A percentile compares a stretch with the other conserved stretches of the same genome.
phyloP scores from a whole-genome alignment of 2,329 filamentous ascomycete genomes.

The Alternaria longipes region DNA sequence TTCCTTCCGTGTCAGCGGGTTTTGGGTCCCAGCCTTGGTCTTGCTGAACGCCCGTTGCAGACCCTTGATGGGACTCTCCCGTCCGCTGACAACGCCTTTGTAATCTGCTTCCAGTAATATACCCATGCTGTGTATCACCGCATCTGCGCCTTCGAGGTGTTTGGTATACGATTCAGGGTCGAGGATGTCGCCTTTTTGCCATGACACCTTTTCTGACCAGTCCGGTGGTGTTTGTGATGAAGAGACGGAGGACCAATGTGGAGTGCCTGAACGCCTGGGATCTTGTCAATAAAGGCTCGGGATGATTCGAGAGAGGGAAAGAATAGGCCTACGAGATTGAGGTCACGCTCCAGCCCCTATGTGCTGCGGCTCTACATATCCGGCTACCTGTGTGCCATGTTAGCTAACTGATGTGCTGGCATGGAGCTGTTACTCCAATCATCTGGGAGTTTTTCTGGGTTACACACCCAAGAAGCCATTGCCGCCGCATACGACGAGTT shows the following conservation, averaged over 20 bases:
- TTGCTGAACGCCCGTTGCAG: conserved; percentile 80
- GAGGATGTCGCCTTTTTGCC: conserved; percentile 89
- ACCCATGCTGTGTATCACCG: conserved; percentile 93
- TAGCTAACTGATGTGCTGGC: conserved; percentile 1
- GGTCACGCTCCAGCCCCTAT: conserved; percentile 88
- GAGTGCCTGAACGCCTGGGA: conserved; percentile 84
- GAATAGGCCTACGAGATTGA: conserved; percentile 77
- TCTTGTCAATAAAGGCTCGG: neutral
- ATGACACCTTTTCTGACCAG: conserved; percentile 85
- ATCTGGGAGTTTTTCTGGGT: neutral
- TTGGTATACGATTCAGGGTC: conserved; percentile 80
- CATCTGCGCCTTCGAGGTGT: conserved; percentile 79
- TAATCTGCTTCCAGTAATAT: conserved; percentile 98
- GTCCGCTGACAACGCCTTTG: conserved; percentile 87
- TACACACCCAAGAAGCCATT: conserved; percentile 84
- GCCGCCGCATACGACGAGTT: conserved; percentile 89
- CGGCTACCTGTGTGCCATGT: conserved; percentile 64
- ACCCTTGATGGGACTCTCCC: conserved; percentile 81
- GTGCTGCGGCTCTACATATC: conserved; percentile 89
- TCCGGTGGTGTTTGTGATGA: conserved; percentile 73
- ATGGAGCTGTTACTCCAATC: neutral
- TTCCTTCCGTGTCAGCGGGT: conserved; percentile 72
- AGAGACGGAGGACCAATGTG: conserved; percentile 83
- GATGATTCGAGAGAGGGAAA: conserved; percentile 9
- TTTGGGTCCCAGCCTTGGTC: conserved; percentile 68